Base-by-base conservation (phyloP, 768 basidiomycete species). In the Auricularia heimuer region DNA sequence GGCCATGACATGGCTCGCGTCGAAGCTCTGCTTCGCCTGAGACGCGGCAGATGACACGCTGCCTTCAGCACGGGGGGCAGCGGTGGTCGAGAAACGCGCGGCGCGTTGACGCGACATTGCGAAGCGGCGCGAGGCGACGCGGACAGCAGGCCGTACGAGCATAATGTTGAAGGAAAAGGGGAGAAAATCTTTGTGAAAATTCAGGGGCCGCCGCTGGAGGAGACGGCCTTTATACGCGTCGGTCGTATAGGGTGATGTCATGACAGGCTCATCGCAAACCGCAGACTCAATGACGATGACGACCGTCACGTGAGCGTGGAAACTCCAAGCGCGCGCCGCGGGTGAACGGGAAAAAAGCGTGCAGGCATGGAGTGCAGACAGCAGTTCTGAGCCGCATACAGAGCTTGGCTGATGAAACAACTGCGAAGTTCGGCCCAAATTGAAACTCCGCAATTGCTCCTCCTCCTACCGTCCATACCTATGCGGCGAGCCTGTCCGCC, bases 1-100 rank as follows among this genome's bases (percentile, higher is more conserved):
- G 0, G 76, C 71, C 14, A 70, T 68, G 3, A 74, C 21, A 61
- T 72, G 71, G 3, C 75, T 68, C 10, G 63, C 64, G 21, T 21
- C n/a, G 10, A 34, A 62, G 7, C 36, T 36, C 24, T 42, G 39
- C 39, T 42, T 42, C 8, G 62, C 34, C 34, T 14, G 24, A 29
- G 56, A 14, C 8, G 56, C 14, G 12, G 56, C 34, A 6, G 29
- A 29, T 29, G 29, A 29, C 29, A 29, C 29, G 29, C 29, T 29
- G 29, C 16, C 14, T 35, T 60, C 56, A 12, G 34, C 56, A 2
- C 21, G 56, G 4, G 56, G 24, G 56, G 24, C 16, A 4, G 34
- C 24, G 10, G 24, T 8, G 29, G 24, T 60, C 4, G 56, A 60
- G 56, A 60, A 60, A 6, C 56, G 56, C 4, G 54, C 54, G 18